phyloP scores from a whole-genome alignment of 2,329 filamentous ascomycete species.

The Diaporthe sp. region DNA sequence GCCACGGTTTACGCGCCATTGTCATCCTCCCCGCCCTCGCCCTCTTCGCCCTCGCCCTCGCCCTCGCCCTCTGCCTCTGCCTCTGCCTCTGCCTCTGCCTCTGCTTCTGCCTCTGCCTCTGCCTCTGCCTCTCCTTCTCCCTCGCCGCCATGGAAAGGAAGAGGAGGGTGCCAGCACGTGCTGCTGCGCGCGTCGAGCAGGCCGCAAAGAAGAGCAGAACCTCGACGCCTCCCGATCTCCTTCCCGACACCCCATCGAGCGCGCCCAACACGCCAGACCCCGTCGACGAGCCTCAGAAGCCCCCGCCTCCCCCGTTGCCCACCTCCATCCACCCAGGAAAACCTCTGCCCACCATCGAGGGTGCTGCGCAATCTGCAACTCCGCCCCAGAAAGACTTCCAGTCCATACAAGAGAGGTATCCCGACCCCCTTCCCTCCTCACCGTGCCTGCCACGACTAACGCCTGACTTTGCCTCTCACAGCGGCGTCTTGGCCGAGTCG shows the following conservation, averaged over 20 bases:
- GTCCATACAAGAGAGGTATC: constrained; percentile 76
- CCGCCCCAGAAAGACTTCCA: constrained; percentile 76
- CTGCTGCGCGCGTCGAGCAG: constrained; percentile 69
- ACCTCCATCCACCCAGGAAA: constrained; percentile 72
- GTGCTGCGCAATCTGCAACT: constrained; percentile 69
- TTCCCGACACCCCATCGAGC: constrained; percentile 58
- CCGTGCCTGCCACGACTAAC: neutral
- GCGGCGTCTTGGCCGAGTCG: constrained; percentile 80
- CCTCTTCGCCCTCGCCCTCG: neutral
- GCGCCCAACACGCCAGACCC: constrained; percentile 46
- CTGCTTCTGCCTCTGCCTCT: no score
- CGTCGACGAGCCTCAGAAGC: constrained; percentile 33
- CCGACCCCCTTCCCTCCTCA: constrained; percentile 16
- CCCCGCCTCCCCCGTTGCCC: constrained; percentile 61
- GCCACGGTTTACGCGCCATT: neutral
- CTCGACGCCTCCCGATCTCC: constrained; percentile 62
- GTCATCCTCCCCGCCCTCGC: neutral
- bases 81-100: neutral
- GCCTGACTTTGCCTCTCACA: constrained; percentile 45
- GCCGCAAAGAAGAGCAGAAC: constrained; percentile 67
- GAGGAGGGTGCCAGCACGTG: constrained; percentile 72
- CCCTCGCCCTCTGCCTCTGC: constrained; percentile 28
- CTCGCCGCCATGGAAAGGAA: constrained; percentile 67
- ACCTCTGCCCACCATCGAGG: constrained; percentile 76
- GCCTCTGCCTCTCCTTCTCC: neutral